These are phyloP conservation scores for Diplodia corticola DNA, from an alignment of 2,329 filamentous ascomycete species.

Conservation along the genomic window DNA sequence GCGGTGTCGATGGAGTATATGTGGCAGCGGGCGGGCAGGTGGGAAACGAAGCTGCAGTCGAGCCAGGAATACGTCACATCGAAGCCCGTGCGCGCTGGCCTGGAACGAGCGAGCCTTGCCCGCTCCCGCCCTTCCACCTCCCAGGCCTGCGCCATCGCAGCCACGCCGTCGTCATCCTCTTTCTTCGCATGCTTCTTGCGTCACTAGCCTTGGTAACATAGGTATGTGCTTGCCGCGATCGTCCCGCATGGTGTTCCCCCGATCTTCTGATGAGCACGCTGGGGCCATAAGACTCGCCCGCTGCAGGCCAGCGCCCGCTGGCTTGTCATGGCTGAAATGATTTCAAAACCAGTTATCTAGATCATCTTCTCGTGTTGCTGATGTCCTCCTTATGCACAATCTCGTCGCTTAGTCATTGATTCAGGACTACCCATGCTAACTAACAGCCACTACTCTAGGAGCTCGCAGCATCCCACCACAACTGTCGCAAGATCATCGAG, in stretches of 20 bases:
- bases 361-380: slow-evolving; percentile 22
- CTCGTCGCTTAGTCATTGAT: neutral
- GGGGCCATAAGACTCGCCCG: slow-evolving; percentile 22
- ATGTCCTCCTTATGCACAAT: neutral
- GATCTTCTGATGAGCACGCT: slow-evolving; percentile 19
- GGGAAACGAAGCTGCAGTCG: slow-evolving; percentile 19
- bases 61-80: slow-evolving; percentile 19
- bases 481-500: no score
- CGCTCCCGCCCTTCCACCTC: neutral
- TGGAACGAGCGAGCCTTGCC: slow-evolving; percentile 3
- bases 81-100: slow-evolving; percentile 8
- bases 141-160: neutral
- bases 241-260: neutral
- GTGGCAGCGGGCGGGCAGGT: slow-evolving; percentile 6
- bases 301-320: neutral
- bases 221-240: slow-evolving; percentile 11
- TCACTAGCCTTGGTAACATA: neutral
- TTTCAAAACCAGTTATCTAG: slow-evolving; percentile 17
- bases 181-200: neutral
- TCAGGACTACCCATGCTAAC: neutral
- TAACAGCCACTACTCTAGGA: neutral
- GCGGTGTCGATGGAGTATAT: slow-evolving; percentile 17
- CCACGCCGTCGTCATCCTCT: slow-evolving; percentile 10
- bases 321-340: slow-evolving; percentile 4
- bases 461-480: neutral